Evolutionary conservation across 208 protist species (phyloP).

Genomic region (Leishmania aethiopica): DNA sequence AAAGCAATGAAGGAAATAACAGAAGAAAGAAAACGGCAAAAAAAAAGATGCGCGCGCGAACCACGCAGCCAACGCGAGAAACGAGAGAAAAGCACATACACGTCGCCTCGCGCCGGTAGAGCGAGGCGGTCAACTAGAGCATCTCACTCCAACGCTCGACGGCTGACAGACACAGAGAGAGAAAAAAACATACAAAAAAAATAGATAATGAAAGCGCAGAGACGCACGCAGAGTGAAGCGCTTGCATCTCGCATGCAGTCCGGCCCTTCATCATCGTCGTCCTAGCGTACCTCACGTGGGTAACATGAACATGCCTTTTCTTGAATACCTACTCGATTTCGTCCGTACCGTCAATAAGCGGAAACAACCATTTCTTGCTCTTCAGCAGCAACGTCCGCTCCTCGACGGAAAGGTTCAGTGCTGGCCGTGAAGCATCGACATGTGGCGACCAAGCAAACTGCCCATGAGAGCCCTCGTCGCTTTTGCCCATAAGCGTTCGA

Average conservation of each 20-base stretch:
- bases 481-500: background rate
- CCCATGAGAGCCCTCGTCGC: background rate
- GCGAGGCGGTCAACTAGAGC: background rate
- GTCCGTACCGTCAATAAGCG: constrained; percentile 23
- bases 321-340: constrained; percentile 11
- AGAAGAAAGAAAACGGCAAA: background rate
- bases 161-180: background rate
- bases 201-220: background rate
- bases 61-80: background rate
- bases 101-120: background rate
- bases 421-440: background rate
- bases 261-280: background rate
- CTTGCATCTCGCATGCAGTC: background rate
- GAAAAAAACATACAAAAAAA: background rate
- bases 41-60: background rate
- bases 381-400: constrained; percentile 27
- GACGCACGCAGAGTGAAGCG: background rate
- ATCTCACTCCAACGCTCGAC: background rate
- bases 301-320: background rate
- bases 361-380: constrained; percentile 30
- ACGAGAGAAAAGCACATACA: background rate
- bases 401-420: constrained; percentile 25
- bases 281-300: background rate
- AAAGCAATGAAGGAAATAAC: too few species aligned
- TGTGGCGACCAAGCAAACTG: background rate